Base-by-base conservation (phyloP, 306 rosid species). In the Comarum palustre region DNA sequence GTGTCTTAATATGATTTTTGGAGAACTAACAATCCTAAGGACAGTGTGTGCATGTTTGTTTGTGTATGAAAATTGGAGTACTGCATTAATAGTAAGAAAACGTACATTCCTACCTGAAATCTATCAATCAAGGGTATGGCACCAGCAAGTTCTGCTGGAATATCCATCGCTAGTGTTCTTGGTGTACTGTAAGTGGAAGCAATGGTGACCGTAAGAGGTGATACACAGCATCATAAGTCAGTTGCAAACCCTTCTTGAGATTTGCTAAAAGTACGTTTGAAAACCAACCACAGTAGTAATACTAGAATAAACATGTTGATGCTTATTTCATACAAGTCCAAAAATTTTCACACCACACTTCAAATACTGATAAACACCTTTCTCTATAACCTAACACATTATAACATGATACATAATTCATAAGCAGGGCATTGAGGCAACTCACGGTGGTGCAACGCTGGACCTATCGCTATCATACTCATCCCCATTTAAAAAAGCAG, bases 101-200 rank as follows among this genome's bases (percentile, higher is more conserved):
- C 20, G 54, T 31, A 32, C 86, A 45, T 50, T 50, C 81, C 75
- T 73, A 87, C 98, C 89, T 94, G 98, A 65, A 94, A 94, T 84
- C 84, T 89, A 78, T 87, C 90, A 27, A 94, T 84, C 88, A 94
- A 79, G 72, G 96, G 98, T 72, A 94, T 82, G 69, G 94, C 98
- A 73, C 92, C 92, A n/a, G 92, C 91, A 6, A 94, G 91, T 76
- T 94, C 97, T 25, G 88, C 86, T 12, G 98, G 96, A 81, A 94
- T 75, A 38, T 87, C 79, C 91, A 84, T 84, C 60, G 97, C 86
- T 32, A 84, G 72, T 68, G 96, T 72, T 20, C 86, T 74, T 46
- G 97, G 93, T 2, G 99, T 95, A 69, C 99, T 94, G 84, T 73
- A 71, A 73, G 45, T 78, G 31, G 34, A 32, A 65, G 32, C 14